Evolutionary conservation across 345 rosid genomes (phyloP), one percentile per base, ranked within the genome.

Genomic region (Murraya paniculata): DNA sequence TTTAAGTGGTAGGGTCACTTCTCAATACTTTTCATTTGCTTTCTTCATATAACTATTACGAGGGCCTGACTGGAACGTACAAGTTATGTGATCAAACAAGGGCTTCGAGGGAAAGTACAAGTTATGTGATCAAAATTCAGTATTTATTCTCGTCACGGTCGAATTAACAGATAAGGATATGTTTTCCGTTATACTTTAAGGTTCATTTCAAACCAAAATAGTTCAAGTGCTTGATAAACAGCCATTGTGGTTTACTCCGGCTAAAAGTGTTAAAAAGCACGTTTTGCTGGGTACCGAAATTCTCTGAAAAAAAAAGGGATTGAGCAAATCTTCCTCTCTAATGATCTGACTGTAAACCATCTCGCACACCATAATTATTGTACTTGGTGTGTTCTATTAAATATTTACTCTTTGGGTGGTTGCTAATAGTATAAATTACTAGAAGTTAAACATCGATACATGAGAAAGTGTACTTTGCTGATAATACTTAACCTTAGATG

Each of bases 1-100:
- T 39, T 76, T 7, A 77, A 56, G 53, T 69, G 65, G 73, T 70
- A 53, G 69, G 78, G 71, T 30, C 61, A 11, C 9, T 31, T 64
- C 22, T 33, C 33, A 16, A 22, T 62, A 62, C 60, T 50, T 50
- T 50, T 55, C 78, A 50, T 50, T 75, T 53, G 22, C 21, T 53
- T 18, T 18, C 50, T 45, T 0, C 18, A 45, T 45, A 45, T 45
- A 45, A 45, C 0, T 45, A 45, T 11, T 45, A 13, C 50, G 13
- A 45, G 50, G 50, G 50, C 50, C 50, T 45, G 18, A 45, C 11
- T 3, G 50, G 1, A 14, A 11, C 4, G 18, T 13, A 45, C 3
- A 45, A 11, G 50, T 3, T 45, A 11, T 13, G 50, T 13, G 18
- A 45, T 13, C 18, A 3, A 45, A 45, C 50, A 45, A 13, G 50